Percentiles rank a stretch among this genome's conserved stretches.
Conservation (phyloP, 1,139 yeast species). For the Blastobotrys petasosporus region DNA sequence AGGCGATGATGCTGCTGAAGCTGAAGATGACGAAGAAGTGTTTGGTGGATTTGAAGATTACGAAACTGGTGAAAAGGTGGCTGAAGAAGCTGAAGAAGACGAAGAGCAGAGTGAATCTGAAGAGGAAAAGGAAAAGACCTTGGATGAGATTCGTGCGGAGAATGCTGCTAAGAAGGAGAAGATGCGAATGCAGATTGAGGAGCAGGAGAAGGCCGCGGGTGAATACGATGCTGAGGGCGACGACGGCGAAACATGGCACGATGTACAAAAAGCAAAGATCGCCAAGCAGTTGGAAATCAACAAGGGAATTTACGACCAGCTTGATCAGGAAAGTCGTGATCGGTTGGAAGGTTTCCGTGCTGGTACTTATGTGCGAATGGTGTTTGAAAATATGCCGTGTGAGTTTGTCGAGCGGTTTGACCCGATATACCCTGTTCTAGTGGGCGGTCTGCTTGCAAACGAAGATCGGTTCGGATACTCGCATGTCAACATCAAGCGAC, state of each 20-base stretch:
- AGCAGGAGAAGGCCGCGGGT: constrained; percentile 63
- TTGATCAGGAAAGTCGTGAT: constrained; percentile 71
- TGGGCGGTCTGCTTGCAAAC: constrained; percentile 86
- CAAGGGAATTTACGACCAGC: constrained; percentile 55
- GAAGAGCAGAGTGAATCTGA: constrained; percentile 39
- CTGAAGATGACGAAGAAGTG: constrained; percentile 38
- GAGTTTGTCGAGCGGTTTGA: constrained; percentile 85
- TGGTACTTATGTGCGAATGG: constrained; percentile 89
- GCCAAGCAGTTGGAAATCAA: constrained; percentile 94
- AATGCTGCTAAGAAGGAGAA: constrained; percentile 90
- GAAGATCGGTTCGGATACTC: constrained; percentile 91
- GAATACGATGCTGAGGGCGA: constrained; percentile 67
- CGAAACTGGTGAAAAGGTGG: constrained; percentile 51
- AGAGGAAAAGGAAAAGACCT: constrained; percentile 45
- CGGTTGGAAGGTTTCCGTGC: constrained; percentile 89
- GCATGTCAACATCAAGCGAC: constrained; percentile 92
- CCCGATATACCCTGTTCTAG: constrained; percentile 74
- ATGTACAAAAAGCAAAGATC: constrained; percentile 92
- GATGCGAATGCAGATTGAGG: constrained; percentile 81
- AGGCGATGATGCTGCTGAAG: constrained; percentile 34
- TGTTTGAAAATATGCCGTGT: constrained; percentile 78
- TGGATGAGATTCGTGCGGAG: constrained; percentile 54
- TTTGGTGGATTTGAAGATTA: constrained; percentile 36
- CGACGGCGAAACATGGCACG: constrained; percentile 92
- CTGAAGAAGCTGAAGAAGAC: constrained; percentile 38